Percentiles rank a stretch among this genome's conserved stretches.
phyloP scores from a whole-genome alignment of 2,329 filamentous ascomycete species.

The Hypomyces perniciosus region DNA sequence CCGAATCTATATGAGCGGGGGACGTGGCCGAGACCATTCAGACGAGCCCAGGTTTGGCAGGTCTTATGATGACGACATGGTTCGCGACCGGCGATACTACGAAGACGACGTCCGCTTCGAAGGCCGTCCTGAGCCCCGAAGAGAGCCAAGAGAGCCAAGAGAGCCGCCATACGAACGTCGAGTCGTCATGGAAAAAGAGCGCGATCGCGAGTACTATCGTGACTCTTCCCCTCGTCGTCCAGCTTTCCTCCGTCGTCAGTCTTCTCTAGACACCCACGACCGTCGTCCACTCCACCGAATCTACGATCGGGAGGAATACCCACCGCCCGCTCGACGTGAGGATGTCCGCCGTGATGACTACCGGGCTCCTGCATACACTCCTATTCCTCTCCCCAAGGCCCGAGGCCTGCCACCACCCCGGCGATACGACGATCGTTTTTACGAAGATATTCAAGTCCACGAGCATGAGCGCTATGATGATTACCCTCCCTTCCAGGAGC shows the following conservation, averaged over 20 bases:
- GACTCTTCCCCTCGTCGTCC: conserved; percentile 56
- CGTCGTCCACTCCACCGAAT: conserved; percentile 53
- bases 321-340: conserved; percentile 48
- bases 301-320: conserved; percentile 54
- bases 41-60: conserved; percentile 44
- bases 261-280: conserved; percentile 86
- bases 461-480: conserved; percentile 65
- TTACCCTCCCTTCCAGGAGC: conserved; percentile 52
- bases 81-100: conserved; percentile 47
- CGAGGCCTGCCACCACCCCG: conserved; percentile 55
- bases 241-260: conserved; percentile 69
- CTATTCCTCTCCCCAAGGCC: conserved; percentile 64
- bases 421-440: conserved; percentile 50
- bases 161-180: conserved; percentile 43
- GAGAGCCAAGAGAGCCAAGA: conserved; percentile 8
- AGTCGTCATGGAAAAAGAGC: conserved; percentile 50
- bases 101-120: conserved; percentile 46
- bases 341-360: conserved; percentile 44
- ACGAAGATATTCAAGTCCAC: conserved; percentile 62
- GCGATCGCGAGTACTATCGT: conserved; percentile 41
- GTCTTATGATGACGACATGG: conserved; percentile 40
- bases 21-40: conserved; percentile 39
- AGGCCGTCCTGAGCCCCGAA: conserved; percentile 19
- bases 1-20: conserved; percentile 34
- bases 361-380: conserved; percentile 45